Base-by-base conservation (phyloP, 169 alveolate genomes). In the Plasmodium ovale region DNA sequence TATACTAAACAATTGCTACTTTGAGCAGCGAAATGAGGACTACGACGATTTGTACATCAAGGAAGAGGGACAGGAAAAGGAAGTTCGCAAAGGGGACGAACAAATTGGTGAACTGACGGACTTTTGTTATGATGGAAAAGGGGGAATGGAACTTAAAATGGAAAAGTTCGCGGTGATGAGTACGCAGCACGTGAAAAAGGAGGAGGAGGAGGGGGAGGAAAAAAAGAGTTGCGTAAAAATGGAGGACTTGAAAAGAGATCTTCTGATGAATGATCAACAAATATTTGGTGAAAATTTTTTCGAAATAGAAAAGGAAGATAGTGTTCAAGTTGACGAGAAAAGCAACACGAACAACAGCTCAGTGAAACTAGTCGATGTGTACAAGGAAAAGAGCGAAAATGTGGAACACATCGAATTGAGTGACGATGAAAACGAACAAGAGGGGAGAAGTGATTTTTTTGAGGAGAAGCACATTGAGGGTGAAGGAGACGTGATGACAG, bases 261-360 rank as follows among this genome's bases (percentile, higher is more conserved):
- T 85, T 10, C 44, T 85, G 49, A 23, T 85, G 16, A 77, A 85
- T 31, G 91, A 85, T 68, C n/a, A 37, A 16, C 49, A 47, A 21
- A 27, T 85, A 42, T 85, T 85, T 62, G 91, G 91, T 23, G 72
- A 85, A 3, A 42, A 44, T n/a, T 56, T 79, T 67, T 67, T 73
- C 2, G 59, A 3, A 3, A 29, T 10, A 33, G 62, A n/a, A 29
- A 68, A 68, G 16, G 59, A 23, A 54, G 67, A 42, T 10, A 27
- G 37, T 14, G 60, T 6, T 7, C 19, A 25, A 2, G 29, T 12
- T 19, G 77, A 37, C 12, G 16, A 10, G 10, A 67, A 14, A 44
- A 6, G 25, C 0, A 14, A 2, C 9, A n/a, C 6, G 27, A 42
- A 6, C 23, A 21, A 37, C 16, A n/a, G n/a, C n/a, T n/a, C n/a